Percentiles rank a stretch among this genome's conserved stretches.
phyloP scores from a whole-genome alignment of 2,329 filamentous ascomycete genomes.

The Colletotrichum sp. region DNA sequence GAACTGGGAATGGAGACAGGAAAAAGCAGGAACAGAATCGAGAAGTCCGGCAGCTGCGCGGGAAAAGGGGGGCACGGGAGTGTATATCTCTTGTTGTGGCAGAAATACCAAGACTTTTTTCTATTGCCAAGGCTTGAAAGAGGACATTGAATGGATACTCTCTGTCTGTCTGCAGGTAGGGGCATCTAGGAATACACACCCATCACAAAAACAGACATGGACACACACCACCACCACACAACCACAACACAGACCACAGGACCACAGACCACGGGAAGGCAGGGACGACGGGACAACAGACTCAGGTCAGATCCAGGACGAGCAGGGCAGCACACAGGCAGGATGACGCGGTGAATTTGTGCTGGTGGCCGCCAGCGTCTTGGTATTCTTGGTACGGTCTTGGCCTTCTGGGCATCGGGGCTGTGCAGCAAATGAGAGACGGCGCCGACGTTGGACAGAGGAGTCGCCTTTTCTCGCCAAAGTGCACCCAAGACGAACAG shows the following conservation, averaged over 20 bases:
- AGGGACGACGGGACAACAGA: not conserved
- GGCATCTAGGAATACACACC: not conserved
- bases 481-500: not conserved
- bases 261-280: not conserved
- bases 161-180: not conserved
- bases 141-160: not conserved
- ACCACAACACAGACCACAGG: not conserved
- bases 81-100: not conserved
- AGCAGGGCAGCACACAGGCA: not conserved
- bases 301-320: not conserved
- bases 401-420: constrained; percentile 24
- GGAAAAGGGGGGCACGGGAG: not conserved
- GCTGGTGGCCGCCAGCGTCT: constrained; percentile 21
- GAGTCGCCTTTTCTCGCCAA: not conserved
- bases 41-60: not conserved
- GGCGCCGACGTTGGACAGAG: not conserved
- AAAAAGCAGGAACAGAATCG: not conserved
- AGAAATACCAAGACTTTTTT: not conserved
- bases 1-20: not conserved
- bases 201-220: not conserved
- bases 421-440: constrained; percentile 23
- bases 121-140: not conserved
- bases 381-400: constrained; percentile 24
- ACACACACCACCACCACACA: not conserved
- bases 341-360: constrained; percentile 23